These are phyloP conservation scores for Parastagonospora nodorum DNA, from an alignment of 2,329 filamentous ascomycete genomes.

Conservation along the genomic window DNA sequence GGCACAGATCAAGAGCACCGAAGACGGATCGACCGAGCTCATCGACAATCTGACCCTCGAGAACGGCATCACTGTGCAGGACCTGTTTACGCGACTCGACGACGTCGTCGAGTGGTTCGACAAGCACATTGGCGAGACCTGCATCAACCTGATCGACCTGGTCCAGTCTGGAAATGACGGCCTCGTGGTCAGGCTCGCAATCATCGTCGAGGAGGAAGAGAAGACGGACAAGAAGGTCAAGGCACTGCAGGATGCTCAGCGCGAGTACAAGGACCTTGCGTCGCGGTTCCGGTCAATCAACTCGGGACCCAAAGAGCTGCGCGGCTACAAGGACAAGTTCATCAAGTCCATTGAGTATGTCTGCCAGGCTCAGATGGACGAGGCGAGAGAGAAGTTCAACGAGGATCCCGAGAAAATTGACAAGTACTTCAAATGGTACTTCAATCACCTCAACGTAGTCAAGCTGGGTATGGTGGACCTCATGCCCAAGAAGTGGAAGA, in stretches of 20 bases:
- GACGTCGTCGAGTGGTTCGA: constrained; percentile 93
- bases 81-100: constrained; percentile 87
- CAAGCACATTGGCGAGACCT: constrained; percentile 86
- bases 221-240: constrained; percentile 91
- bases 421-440: constrained; percentile 93
- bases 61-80: constrained; percentile 73
- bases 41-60: constrained; percentile 73
- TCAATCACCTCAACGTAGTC: constrained; percentile 95
- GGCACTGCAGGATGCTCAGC: constrained; percentile 90
- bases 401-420: constrained; percentile 82
- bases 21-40: constrained; percentile 95
- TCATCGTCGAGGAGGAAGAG: constrained; percentile 94
- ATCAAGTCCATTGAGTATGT: constrained; percentile 76
- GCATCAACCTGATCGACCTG: constrained; percentile 86
- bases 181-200: constrained; percentile 85
- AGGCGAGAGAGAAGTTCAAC: constrained; percentile 74
- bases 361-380: constrained; percentile 74
- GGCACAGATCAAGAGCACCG: constrained; percentile 81
- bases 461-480: constrained; percentile 89
- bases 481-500: constrained; percentile 96
- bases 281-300: constrained; percentile 94
- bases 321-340: constrained; percentile 97
- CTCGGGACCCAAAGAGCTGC: constrained; percentile 85
- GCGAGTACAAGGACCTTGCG: constrained; percentile 93
- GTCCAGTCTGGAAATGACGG: constrained; percentile 86